Percentiles rank a stretch among this genome's conserved stretches.
phyloP scores from a whole-genome alignment of 345 rosid species.

The Populus ilicifolia region DNA sequence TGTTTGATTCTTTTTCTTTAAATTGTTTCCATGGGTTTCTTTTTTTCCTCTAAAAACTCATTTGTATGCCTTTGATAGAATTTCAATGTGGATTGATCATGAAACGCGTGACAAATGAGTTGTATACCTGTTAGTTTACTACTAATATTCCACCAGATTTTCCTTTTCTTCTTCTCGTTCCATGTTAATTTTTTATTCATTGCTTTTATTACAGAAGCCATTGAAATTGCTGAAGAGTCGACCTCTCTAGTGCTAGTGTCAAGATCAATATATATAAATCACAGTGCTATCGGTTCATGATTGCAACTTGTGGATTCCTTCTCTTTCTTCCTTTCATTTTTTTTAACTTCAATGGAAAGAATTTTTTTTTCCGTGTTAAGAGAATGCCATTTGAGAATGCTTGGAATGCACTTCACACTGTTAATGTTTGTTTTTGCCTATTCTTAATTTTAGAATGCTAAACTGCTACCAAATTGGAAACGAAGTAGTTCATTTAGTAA shows the following conservation, averaged over 20 bases:
- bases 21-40: neutral
- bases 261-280: constrained; percentile 14
- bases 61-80: constrained; percentile 23
- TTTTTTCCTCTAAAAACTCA: constrained; percentile 1
- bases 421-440: neutral
- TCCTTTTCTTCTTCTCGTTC: neutral
- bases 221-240: neutral
- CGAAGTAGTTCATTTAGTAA: neutral
- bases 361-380: neutral
- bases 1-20: neutral
- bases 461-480: neutral
- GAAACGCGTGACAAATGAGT: constrained; percentile 25
- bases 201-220: neutral
- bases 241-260: neutral
- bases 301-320: constrained; percentile 16
- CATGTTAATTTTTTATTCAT: neutral
- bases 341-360: neutral
- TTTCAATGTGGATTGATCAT: constrained; percentile 34
- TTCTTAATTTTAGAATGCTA: neutral
- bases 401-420: neutral
- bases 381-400: neutral
- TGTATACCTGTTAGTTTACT: constrained; percentile 2
- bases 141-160: neutral
- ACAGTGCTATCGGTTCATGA: constrained; percentile 9
- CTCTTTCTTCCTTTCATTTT: neutral